These are phyloP conservation scores for Oryza meyeriana DNA, from an alignment of 176 grass and related monocot genomes.

Conservation along the genomic window DNA sequence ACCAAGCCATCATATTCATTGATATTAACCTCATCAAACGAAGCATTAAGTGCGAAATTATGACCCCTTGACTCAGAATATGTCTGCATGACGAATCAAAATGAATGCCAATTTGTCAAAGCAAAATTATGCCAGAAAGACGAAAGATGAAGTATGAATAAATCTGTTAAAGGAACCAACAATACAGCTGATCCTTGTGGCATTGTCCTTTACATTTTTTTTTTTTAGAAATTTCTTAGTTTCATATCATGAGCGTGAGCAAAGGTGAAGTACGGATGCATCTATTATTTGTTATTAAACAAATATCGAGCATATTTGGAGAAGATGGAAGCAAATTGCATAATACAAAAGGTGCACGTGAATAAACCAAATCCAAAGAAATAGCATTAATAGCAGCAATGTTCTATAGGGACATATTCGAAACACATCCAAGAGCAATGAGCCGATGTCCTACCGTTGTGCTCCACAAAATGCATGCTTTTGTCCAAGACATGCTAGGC, in stretches of 20 bases:
- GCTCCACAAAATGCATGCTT: no score
- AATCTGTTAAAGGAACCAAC: neutral
- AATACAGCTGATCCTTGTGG: neutral
- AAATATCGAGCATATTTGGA: neutral
- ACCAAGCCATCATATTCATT: conserved; percentile 69
- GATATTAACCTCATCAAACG: conserved; percentile 51
- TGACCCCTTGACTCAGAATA: conserved; percentile 86
- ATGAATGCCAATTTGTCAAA: neutral
- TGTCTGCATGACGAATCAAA: conserved; percentile 48
- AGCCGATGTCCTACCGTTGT: neutral
- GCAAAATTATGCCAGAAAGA: conserved; percentile 4
- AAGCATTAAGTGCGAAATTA: conserved; percentile 80
- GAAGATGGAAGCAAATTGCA: neutral
- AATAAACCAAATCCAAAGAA: neutral
- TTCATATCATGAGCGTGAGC: neutral
- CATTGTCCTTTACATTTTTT: no score
- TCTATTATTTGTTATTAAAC: neutral
- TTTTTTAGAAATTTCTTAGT: neutral
- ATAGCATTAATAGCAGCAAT: no score
- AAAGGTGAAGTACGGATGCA: neutral
- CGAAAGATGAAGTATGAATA: neutral
- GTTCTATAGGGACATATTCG: neutral
- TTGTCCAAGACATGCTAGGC: no score
- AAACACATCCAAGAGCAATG: neutral
- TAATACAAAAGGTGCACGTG: neutral